Percentiles rank a stretch among this genome's conserved stretches.
Conservation (phyloP, 208 protist species). For the Jaenimonas drosophilae region DNA sequence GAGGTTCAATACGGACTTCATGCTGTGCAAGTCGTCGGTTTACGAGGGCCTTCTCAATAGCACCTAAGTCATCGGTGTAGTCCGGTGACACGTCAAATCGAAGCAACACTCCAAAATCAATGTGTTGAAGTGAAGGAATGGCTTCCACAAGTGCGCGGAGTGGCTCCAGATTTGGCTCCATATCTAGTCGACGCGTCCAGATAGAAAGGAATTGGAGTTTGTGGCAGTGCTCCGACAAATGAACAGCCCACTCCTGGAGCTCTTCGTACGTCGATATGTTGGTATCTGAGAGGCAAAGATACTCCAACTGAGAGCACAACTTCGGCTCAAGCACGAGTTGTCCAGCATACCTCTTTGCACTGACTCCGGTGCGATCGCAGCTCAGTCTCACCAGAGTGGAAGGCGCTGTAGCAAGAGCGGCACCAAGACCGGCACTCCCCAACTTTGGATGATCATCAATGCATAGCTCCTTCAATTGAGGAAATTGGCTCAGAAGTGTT, state of each 20-base stretch:
- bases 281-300: conserved; percentile 41
- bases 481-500: conserved; percentile 26
- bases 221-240: conserved; percentile 8
- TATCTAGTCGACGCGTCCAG: conserved; percentile 51
- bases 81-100: conserved; percentile 33
- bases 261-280: conserved; percentile 12
- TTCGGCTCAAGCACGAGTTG: conserved; percentile 13
- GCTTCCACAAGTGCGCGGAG: conserved; percentile 17
- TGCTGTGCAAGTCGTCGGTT: conserved; percentile 21
- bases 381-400: conserved; percentile 19
- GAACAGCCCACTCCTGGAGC: conserved; percentile 14
- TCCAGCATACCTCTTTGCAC: conserved; percentile 7
- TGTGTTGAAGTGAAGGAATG: conserved; percentile 29
- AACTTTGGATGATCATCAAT: conserved; percentile 44
- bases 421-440: conserved; percentile 14
- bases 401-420: conserved; percentile 17
- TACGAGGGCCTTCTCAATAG: conserved; percentile 34
- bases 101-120: conserved; percentile 50
- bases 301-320: conserved; percentile 20
- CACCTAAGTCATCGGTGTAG: conserved; percentile 22
- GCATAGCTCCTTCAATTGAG: conserved; percentile 31
- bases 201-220: conserved; percentile 34
- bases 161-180: conserved; percentile 21
- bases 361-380: conserved; percentile 27
- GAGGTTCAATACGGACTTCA: too few species aligned